Evolutionary conservation across 768 basidiomycete species (phyloP).

Genomic region (Tricholomella constricta): DNA sequence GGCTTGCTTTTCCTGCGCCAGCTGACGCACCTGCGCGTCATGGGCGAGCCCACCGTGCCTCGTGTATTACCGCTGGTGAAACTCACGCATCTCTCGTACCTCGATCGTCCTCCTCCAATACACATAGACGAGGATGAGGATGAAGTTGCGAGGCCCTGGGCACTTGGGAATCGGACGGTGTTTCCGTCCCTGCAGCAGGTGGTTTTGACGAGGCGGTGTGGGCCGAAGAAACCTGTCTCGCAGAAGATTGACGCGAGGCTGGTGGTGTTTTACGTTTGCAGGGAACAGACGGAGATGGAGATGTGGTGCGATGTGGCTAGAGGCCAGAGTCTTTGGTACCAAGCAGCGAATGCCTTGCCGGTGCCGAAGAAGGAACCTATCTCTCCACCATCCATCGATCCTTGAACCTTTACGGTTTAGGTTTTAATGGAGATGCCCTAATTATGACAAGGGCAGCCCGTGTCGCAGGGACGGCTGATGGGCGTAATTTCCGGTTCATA

Average conservation of each 20-base stretch:
- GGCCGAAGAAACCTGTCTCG: slow-evolving; percentile 21
- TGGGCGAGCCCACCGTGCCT: slow-evolving; percentile 30
- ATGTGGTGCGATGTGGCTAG: slow-evolving; percentile 37
- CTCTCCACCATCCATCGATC: no score
- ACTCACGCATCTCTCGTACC: slow-evolving; percentile 35
- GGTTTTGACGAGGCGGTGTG: slow-evolving; percentile 30
- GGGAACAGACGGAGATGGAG: slow-evolving; percentile 34
- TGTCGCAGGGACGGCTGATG: neutral
- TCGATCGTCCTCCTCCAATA: slow-evolving; percentile 9
- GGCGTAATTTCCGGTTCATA: neutral
- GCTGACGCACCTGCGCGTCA: slow-evolving; percentile 36
- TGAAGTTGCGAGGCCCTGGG: slow-evolving; percentile 16
- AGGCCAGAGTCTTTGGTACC: slow-evolving; percentile 34
- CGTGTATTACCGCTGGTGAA: slow-evolving; percentile 18
- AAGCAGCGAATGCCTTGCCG: slow-evolving; percentile 16
- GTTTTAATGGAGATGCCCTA: slow-evolving; percentile 5
- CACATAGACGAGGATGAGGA: slow-evolving; percentile 19
- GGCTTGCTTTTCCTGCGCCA: slow-evolving; percentile 30
- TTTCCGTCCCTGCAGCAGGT: slow-evolving; percentile 33
- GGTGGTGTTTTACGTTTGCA: slow-evolving; percentile 29
- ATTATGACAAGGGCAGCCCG: neutral
- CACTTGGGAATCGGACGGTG: slow-evolving; percentile 19
- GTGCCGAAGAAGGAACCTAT: neutral
- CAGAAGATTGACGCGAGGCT: slow-evolving; percentile 23
- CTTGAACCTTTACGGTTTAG: no score